Conservation (phyloP, 2,329 filamentous ascomycete genomes). For the Xylaria sp. region DNA sequence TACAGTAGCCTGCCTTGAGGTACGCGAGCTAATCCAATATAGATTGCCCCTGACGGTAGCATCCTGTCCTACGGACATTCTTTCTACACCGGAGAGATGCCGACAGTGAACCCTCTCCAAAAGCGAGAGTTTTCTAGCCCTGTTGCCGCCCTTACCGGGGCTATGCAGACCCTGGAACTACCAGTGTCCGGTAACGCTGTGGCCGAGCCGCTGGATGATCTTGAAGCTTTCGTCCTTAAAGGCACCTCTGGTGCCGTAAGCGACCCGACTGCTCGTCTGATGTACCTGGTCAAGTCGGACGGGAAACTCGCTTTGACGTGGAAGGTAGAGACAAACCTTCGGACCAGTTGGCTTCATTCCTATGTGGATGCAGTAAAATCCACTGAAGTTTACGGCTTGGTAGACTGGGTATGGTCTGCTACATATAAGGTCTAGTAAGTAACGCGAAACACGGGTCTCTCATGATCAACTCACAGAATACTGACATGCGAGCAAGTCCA, state of each 20-base stretch:
- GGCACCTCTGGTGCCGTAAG: constrained; percentile 59
- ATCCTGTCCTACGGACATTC: constrained; percentile 67
- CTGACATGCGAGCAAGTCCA: constrained; percentile 48
- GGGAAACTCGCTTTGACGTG: constrained; percentile 61
- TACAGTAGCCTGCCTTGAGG: background rate
- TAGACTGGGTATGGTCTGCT: constrained; percentile 66
- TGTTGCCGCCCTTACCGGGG: constrained; percentile 54
- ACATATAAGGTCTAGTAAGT: constrained; percentile 64
- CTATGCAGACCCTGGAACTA: constrained; percentile 52
- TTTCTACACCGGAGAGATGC: constrained; percentile 56
- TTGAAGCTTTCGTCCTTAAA: constrained; percentile 56
- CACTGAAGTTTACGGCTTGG: constrained; percentile 61
- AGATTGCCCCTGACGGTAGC: constrained; percentile 63
- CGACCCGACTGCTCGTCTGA: constrained; percentile 64
- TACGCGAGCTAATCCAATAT: constrained; percentile 20
- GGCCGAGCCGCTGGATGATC: constrained; percentile 51
- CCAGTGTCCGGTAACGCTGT: constrained; percentile 53
- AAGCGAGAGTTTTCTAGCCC: constrained; percentile 56
- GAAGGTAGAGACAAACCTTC: constrained; percentile 67
- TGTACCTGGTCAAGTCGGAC: constrained; percentile 62
- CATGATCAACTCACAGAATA: background rate
- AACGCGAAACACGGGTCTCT: background rate
- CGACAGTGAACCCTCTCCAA: constrained; percentile 51
- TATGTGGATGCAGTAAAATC: constrained; percentile 63
- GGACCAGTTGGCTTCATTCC: constrained; percentile 65